phyloP scores from a whole-genome alignment of 2,329 filamentous ascomycete species.

The Diplodia mutila region DNA sequence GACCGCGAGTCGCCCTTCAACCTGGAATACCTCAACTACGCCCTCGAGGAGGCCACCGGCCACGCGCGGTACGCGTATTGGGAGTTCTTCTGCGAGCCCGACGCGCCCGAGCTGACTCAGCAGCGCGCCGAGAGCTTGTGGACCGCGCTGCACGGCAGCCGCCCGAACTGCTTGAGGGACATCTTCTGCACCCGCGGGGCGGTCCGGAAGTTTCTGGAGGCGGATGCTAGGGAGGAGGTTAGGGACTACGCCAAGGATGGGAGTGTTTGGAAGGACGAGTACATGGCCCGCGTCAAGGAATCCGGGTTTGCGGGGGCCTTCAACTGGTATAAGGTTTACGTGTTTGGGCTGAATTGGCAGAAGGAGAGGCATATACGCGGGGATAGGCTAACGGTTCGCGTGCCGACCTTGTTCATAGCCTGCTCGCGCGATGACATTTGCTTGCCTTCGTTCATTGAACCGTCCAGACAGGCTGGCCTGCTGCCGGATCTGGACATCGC shows the following conservation, averaged over 20 bases:
- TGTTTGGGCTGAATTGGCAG: conserved; percentile 35
- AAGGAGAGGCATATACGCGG: conserved; percentile 35
- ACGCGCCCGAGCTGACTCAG: conserved; percentile 45
- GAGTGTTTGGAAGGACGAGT: conserved; percentile 37
- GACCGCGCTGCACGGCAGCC: conserved; percentile 40
- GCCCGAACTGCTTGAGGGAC: conserved; percentile 38
- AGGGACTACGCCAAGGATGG: conserved; percentile 41
- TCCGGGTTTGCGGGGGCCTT: conserved; percentile 43
- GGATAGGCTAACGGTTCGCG: conserved; percentile 35
- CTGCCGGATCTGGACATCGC: conserved; percentile 40
- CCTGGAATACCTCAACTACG: conserved; percentile 41
- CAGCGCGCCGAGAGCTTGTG: conserved; percentile 47
- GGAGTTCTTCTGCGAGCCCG: conserved; percentile 49
- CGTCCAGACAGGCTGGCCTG: conserved; percentile 34
- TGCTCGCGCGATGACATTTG: conserved; percentile 42
- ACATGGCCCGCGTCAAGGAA: conserved; percentile 40
- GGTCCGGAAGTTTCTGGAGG: conserved; percentile 37
- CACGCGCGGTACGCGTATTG: conserved; percentile 50
- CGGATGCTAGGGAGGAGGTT: conserved; percentile 28
- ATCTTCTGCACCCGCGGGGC: conserved; percentile 45
- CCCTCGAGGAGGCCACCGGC: conserved; percentile 43
- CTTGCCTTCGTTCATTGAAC: conserved; percentile 37
- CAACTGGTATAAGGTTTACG: conserved; percentile 44
- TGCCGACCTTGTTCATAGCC: conserved; percentile 45
- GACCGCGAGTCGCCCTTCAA: conserved; percentile 39